These are phyloP conservation scores for Candida chauliodis DNA, from an alignment of 805 yeast genomes.

Conservation along the genomic window DNA sequence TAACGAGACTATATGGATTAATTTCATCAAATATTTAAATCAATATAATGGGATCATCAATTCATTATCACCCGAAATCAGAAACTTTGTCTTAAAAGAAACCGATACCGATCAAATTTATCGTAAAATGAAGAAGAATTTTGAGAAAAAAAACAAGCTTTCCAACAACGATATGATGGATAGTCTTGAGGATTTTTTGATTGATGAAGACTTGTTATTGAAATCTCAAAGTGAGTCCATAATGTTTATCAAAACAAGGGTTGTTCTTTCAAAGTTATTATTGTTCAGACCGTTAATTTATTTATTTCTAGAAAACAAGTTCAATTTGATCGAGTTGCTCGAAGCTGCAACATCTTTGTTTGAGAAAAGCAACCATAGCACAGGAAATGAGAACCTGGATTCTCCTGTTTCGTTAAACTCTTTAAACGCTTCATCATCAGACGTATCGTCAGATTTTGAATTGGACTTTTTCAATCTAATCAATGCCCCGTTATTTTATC, in stretches of 20 bases:
- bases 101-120: constrained; percentile 28
- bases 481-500: constrained; percentile 26
- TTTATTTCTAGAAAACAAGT: constrained; percentile 26
- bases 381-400: constrained; percentile 5
- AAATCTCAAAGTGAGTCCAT: constrained; percentile 34
- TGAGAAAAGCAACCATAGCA: constrained; percentile 2
- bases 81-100: constrained; percentile 31
- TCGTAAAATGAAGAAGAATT: constrained; percentile 21
- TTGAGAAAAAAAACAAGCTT: constrained; percentile 13
- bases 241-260: constrained; percentile 37
- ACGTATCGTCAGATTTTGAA: constrained; percentile 12
- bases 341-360: constrained; percentile 22
- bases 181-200: constrained; percentile 29
- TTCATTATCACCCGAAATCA: constrained; percentile 30
- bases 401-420: constrained; percentile 10
- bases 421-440: constrained; percentile 7
- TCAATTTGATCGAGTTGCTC: constrained; percentile 23
- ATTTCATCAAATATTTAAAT: constrained; percentile 28
- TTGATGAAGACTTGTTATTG: constrained; percentile 30
- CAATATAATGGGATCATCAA: constrained; percentile 38
- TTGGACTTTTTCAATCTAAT: constrained; percentile 18
- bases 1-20: constrained; percentile 20
- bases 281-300: constrained; percentile 34
- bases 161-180: constrained; percentile 18
- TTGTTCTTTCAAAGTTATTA: constrained; percentile 28